Conservation (phyloP, 2,329 filamentous ascomycete genomes). For the Byssochlamys sp. region DNA sequence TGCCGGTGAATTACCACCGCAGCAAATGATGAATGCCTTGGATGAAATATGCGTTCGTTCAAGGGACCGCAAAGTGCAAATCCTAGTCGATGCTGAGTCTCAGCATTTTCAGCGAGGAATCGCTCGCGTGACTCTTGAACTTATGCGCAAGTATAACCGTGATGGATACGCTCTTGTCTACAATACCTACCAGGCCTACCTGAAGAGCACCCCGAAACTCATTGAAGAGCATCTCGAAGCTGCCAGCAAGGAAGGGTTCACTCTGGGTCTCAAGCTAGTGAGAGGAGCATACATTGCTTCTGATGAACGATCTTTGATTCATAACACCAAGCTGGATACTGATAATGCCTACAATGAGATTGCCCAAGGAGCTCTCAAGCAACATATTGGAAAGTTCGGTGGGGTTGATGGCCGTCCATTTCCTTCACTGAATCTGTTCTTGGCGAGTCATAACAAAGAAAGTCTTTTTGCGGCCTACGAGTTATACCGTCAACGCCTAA, state of each 20-base stretch:
- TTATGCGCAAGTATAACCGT: slow-evolving; percentile 68
- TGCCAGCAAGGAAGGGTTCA: slow-evolving; percentile 53
- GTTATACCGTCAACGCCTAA: slow-evolving; percentile 39
- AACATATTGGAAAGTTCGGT: slow-evolving; percentile 16
- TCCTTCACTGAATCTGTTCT: slow-evolving; percentile 54
- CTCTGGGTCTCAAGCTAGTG: slow-evolving; percentile 65
- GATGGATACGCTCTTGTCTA: slow-evolving; percentile 60
- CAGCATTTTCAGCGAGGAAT: slow-evolving; percentile 68
- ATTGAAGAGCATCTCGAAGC: slow-evolving; percentile 51
- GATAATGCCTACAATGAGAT: slow-evolving; percentile 65
- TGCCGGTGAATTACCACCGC: not conserved
- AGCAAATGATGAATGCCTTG: not conserved
- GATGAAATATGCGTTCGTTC: not conserved
- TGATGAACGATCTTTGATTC: slow-evolving; percentile 60
- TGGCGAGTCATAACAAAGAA: slow-evolving; percentile 73
- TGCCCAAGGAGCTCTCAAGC: slow-evolving; percentile 55
- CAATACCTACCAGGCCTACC: slow-evolving; percentile 69
- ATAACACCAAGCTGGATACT: slow-evolving; percentile 62
- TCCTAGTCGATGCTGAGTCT: slow-evolving; percentile 83
- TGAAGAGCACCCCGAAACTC: slow-evolving; percentile 52
- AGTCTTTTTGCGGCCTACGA: slow-evolving; percentile 51
- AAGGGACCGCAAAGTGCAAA: slow-evolving; percentile 55
- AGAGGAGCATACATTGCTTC: slow-evolving; percentile 64
- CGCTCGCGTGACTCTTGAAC: slow-evolving; percentile 67
- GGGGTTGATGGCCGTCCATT: slow-evolving; percentile 26